phyloP scores from a whole-genome alignment of 805 yeast species.

The Starmerella floris region DNA sequence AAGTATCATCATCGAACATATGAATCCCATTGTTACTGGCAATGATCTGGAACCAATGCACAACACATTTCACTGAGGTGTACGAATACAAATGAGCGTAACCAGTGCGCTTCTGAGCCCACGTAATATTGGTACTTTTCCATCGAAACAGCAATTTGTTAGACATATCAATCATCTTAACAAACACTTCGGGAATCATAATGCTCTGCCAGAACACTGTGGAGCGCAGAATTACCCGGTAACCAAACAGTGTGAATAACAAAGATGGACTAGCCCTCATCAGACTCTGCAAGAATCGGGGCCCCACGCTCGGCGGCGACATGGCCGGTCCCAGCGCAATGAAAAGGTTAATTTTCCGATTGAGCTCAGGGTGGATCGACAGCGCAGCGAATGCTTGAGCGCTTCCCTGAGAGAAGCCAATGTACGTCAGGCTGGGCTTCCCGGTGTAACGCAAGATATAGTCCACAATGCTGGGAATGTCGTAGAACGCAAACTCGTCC shows the following conservation, averaged over 20 bases:
- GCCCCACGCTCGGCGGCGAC: constrained; percentile 74
- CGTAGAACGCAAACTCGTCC: constrained; percentile 84
- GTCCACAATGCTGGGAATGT: constrained; percentile 72
- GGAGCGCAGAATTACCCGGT: constrained; percentile 58
- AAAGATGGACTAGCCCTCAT: constrained; percentile 65
- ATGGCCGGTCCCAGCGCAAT: constrained; percentile 90
- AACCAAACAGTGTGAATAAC: constrained; percentile 59
- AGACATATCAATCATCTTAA: constrained; percentile 56
- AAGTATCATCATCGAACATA: constrained; percentile 72
- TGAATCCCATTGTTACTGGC: constrained; percentile 55
- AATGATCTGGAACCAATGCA: constrained; percentile 93
- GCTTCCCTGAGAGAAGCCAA: constrained; percentile 89
- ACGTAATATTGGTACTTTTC: constrained; percentile 57
- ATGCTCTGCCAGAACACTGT: constrained; percentile 68
- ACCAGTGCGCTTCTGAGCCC: constrained; percentile 60
- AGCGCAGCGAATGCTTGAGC: constrained; percentile 85
- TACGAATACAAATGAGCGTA: constrained; percentile 83
- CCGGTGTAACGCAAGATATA: constrained; percentile 48
- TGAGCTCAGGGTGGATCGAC: constrained; percentile 48
- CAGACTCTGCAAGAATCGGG: constrained; percentile 60
- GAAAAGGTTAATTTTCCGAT: constrained; percentile 40
- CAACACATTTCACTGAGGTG: constrained; percentile 81
- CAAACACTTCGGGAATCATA: constrained; percentile 64
- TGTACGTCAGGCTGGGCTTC: constrained; percentile 40
- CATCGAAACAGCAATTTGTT: constrained; percentile 64